These are phyloP conservation scores for Ichthyophthirius multifiliis DNA, from an alignment of 169 alveolate genomes.

Conservation along the genomic window DNA sequence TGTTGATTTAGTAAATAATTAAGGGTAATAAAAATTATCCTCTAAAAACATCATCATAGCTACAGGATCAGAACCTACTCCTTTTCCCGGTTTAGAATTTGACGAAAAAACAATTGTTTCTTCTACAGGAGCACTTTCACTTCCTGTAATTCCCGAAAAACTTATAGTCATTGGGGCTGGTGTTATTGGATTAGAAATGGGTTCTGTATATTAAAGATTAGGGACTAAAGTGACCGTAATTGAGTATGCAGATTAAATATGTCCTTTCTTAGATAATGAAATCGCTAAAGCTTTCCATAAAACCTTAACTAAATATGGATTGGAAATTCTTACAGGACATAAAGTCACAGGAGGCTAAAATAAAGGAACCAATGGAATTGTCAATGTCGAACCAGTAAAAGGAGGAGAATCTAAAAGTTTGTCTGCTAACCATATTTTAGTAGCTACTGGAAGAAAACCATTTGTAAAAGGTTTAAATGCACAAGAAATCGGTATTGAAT, in stretches of 20 bases:
- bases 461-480: constrained; percentile 90
- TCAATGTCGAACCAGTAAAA: constrained; percentile 62
- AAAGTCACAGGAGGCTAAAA: constrained; percentile 86
- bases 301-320: constrained; percentile 83
- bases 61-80: constrained; percentile 93
- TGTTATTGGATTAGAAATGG: constrained; percentile 97
- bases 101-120: constrained; percentile 86
- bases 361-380: constrained; percentile 27
- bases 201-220: constrained; percentile 92
- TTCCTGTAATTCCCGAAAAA: constrained; percentile 86
- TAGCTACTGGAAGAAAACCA: constrained; percentile 97
- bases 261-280: constrained; percentile 83
- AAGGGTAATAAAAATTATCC: constrained; percentile 53
- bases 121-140: constrained; percentile 80
- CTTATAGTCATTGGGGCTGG: constrained; percentile 98
- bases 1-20: constrained; percentile 50
- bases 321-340: constrained; percentile 71
- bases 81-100: constrained; percentile 83
- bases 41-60: constrained; percentile 91
- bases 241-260: constrained; percentile 69
- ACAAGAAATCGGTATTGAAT: constrained; percentile 86
- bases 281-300: constrained; percentile 83
- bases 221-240: constrained; percentile 92
- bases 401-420: constrained; percentile 58
- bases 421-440: constrained; percentile 91